These are phyloP conservation scores for Mesembryanthemum crystallinum DNA, from an alignment of 148 eudicot genomes.

Conservation along the genomic window DNA sequence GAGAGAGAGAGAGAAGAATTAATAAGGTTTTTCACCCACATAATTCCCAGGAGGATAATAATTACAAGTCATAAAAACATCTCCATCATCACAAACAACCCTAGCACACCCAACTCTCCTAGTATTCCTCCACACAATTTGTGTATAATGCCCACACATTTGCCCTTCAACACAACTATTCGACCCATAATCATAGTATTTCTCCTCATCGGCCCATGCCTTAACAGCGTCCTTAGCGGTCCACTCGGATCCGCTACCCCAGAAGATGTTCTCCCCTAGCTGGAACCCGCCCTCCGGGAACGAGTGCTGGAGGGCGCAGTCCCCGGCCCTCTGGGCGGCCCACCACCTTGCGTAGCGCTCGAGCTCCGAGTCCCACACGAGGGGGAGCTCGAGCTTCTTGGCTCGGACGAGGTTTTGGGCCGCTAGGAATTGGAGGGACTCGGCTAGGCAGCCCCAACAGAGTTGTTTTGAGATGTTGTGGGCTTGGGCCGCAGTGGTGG, in stretches of 20 bases:
- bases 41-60: conserved; percentile 72
- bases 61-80: conserved; percentile 86
- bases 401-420: conserved; percentile 73
- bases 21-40: conserved; percentile 71
- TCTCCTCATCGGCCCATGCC: conserved; percentile 73
- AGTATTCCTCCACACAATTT: conserved; percentile 71
- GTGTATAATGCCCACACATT: conserved; percentile 82
- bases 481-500: conserved; percentile 27
- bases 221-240: conserved; percentile 55
- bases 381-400: conserved; percentile 54
- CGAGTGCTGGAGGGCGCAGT: conserved; percentile 57
- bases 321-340: conserved; percentile 54
- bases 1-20: background rate
- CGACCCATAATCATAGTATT: conserved; percentile 51
- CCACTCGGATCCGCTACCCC: conserved; percentile 72
- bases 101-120: conserved; percentile 68
- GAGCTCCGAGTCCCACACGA: conserved; percentile 54
- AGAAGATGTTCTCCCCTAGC: conserved; percentile 72
- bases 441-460: conserved; percentile 57
- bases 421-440: conserved; percentile 54
- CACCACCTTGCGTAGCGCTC: conserved; percentile 72
- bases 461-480: conserved; percentile 59
- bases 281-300: conserved; percentile 63
- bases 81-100: conserved; percentile 71
- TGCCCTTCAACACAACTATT: conserved; percentile 57